Percentiles rank a stretch among this genome's conserved stretches.
Conservation (phyloP, 441 rosid species). For the Croton laevigatus region DNA sequence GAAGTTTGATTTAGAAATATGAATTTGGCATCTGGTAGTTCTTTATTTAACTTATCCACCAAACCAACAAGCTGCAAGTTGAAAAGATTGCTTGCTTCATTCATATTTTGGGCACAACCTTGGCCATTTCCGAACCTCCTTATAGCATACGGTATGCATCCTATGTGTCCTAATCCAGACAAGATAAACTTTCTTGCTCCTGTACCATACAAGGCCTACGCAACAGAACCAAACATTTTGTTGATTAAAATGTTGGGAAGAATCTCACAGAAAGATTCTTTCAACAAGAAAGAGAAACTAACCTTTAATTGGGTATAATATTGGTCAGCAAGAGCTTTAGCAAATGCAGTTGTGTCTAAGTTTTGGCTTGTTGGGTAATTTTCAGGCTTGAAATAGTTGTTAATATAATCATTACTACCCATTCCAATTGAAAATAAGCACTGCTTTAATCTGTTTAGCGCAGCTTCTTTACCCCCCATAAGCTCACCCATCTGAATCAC, state of each 20-base stretch:
- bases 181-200: constrained; percentile 53
- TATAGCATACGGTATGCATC: constrained; percentile 35
- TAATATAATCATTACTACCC: constrained; percentile 38
- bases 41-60: constrained; percentile 29
- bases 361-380: constrained; percentile 2
- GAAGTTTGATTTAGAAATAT: constrained; percentile 21
- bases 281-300: too few species aligned
- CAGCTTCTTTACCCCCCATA: constrained; percentile 1
- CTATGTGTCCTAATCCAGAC: constrained; percentile 36
- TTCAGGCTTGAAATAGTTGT: constrained; percentile 24
- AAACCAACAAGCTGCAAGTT: constrained; percentile 30
- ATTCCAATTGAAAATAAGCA: constrained; percentile 29
- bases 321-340: constrained; percentile 9
- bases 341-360: constrained; percentile 4
- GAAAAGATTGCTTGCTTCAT: constrained; percentile 32
- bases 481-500: constrained; percentile 1
- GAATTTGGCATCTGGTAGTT: constrained; percentile 32
- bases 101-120: constrained; percentile 27
- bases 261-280: too few species aligned
- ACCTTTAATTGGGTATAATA: constrained; percentile 4
- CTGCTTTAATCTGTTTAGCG: constrained; percentile 5
- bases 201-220: neutral
- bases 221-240: neutral
- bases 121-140: constrained; percentile 2
- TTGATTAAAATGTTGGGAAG: too few species aligned